Evolutionary conservation across 2,329 filamentous ascomycete genomes (phyloP).

Genomic region (Penicillium sp.): DNA sequence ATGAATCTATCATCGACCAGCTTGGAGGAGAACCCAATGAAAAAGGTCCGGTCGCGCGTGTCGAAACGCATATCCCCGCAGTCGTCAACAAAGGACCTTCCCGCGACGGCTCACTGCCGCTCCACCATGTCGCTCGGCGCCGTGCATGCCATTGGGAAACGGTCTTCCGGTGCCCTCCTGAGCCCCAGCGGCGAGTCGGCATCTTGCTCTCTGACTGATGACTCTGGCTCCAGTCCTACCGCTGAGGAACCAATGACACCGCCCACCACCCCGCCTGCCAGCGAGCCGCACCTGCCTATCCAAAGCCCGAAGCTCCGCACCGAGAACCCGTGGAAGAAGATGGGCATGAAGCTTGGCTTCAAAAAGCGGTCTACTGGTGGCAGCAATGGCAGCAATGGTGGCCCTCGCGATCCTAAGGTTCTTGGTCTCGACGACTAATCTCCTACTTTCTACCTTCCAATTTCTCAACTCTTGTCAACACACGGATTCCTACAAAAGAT

Average conservation of each 20-base stretch:
- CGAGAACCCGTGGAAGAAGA: slow-evolving; percentile 52
- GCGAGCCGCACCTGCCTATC: slow-evolving; percentile 36
- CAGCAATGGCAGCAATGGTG: slow-evolving; percentile 17
- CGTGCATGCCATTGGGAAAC: slow-evolving; percentile 35
- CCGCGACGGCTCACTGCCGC: slow-evolving; percentile 28
- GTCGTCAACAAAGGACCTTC: slow-evolving; percentile 32
- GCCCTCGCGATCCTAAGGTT: slow-evolving; percentile 22
- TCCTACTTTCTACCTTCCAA: neutral
- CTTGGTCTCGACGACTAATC: slow-evolving; percentile 21
- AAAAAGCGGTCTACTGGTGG: slow-evolving; percentile 36
- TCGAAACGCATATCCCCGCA: slow-evolving; percentile 31
- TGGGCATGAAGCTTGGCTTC: slow-evolving; percentile 49
- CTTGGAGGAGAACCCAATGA: slow-evolving; percentile 31
- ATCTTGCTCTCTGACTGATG: slow-evolving; percentile 44
- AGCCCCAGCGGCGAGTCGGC: slow-evolving; percentile 38
- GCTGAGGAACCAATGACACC: slow-evolving; percentile 49
- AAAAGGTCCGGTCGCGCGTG: slow-evolving; percentile 27
- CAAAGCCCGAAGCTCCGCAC: slow-evolving; percentile 42
- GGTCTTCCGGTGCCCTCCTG: slow-evolving; percentile 36
- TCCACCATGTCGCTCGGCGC: slow-evolving; percentile 33
- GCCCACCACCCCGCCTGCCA: slow-evolving; percentile 50
- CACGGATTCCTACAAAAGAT: slow-evolving; percentile 1
- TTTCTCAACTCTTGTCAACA: neutral
- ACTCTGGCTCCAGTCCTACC: slow-evolving; percentile 44
- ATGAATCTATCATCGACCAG: slow-evolving; percentile 31